Base-by-base conservation (phyloP, 352 stramenopile species). In the Phytopythium delawarense region DNA sequence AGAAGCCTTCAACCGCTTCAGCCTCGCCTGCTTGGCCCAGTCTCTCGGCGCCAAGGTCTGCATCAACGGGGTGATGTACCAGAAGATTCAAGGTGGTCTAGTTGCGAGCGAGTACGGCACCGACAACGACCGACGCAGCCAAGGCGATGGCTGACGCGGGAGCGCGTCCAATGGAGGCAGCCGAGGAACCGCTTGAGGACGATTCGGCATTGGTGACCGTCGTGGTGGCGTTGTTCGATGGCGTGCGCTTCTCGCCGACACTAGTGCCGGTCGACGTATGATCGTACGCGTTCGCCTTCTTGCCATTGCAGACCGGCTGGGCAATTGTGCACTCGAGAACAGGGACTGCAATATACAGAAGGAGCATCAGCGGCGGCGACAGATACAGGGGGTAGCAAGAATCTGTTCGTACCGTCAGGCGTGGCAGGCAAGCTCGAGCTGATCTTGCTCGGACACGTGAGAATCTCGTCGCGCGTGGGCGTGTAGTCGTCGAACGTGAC, bases 221-320 rank as follows among this genome's bases (percentile, higher is more conserved):
- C 18, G 51, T 61, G 49, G 51, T 65, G 1, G 52, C 42, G 13
- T 56, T 61, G 21, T 81, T 81, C 3, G 70, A 67, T 3, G 70
- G 70, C 18, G 44, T 59, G 0, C 56, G 61, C 51, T 75, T 79
- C 18, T 82, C 69, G 23, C 72, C 69, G 18, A 80, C 62, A 6
- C 62, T 45, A 6, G 66, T 71, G 18, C 45, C 72, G 12, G 55
- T 58, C 12, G 50, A 44, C 0, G 56, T 57, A 52, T 89, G 83
- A 49, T 74, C 63, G 57, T 75, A 78, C 0, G 62, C 30, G 61
- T 94, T 94, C 37, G 82, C 80, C 55, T 78, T 75, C 39, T 65
- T 72, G 37, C 76, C 73, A 7, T 76, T 75, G 72, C 84, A 93
- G 23, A 76, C 52, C 7, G 84, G 84, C 60, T 90, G 79, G 53